Evolutionary conservation across 2,329 filamentous ascomycete species (phyloP).

Genomic region (Mycosphaerella sp.): DNA sequence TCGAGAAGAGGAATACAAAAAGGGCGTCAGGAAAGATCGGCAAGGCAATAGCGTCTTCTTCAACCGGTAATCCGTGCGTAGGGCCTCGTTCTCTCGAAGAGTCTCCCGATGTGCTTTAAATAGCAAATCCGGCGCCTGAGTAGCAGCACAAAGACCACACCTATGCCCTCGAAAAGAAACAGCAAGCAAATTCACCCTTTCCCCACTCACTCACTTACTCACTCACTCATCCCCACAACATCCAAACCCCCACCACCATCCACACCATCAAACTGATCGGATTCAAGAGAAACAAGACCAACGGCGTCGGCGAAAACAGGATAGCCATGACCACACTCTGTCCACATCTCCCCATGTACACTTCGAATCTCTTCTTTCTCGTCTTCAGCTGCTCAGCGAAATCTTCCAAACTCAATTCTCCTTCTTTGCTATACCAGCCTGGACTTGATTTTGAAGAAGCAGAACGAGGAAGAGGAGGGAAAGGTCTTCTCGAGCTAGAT

Average conservation of each 20-base stretch:
- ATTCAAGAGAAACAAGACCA: constrained; percentile 30
- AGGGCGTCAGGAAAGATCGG: constrained; percentile 70
- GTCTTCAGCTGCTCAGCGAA: constrained; percentile 26
- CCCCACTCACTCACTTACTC: neutral
- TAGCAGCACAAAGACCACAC: no score
- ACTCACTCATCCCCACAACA: neutral
- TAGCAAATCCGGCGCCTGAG: no score
- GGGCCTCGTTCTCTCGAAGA: no score
- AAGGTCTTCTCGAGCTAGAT: neutral
- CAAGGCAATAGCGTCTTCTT: constrained; percentile 87
- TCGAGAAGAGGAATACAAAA: constrained; percentile 76
- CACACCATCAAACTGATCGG: constrained; percentile 27
- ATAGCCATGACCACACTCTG: constrained; percentile 32
- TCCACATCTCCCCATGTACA: constrained; percentile 25
- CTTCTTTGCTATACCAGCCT: constrained; percentile 29
- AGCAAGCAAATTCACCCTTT: neutral
- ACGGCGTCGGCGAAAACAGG: constrained; percentile 25
- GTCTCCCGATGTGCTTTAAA: no score
- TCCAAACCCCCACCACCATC: constrained; percentile 17
- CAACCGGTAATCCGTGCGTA: constrained; percentile 7
- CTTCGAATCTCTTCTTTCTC: constrained; percentile 22
- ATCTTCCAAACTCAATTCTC: constrained; percentile 27
- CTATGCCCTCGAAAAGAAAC: no score
- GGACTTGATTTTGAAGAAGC: constrained; percentile 14
- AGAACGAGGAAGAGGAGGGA: neutral